These are phyloP conservation scores for Mercurialis annua DNA, from an alignment of 345 rosid species.

Conservation along the genomic window DNA sequence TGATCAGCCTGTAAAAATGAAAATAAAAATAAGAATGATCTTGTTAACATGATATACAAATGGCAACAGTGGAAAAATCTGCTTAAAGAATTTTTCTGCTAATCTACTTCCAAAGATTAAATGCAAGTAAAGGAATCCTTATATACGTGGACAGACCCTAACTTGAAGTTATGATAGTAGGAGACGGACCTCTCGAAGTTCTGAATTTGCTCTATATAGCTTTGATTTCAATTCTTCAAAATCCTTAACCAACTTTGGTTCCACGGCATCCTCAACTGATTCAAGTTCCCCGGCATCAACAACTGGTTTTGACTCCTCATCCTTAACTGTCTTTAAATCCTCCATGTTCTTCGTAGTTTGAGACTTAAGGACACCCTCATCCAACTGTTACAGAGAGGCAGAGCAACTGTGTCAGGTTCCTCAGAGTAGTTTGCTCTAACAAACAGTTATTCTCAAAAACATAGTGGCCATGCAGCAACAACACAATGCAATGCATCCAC, in stretches of 20 bases:
- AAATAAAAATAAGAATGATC: background rate
- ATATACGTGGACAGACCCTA: background rate
- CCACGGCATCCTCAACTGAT: constrained; percentile 5
- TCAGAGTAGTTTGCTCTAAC: background rate
- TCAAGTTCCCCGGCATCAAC: constrained; percentile 19
- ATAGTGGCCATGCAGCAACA: background rate
- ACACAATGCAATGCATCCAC: background rate
- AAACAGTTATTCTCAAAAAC: background rate
- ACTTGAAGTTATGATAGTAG: constrained; percentile 1
- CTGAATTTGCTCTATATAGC: constrained; percentile 33
- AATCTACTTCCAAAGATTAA: background rate
- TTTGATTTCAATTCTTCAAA: constrained; percentile 36
- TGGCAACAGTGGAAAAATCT: background rate
- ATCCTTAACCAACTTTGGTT: constrained; percentile 25
- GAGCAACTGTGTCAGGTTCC: constrained; percentile 3
- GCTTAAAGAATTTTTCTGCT: background rate
- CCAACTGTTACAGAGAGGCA: constrained; percentile 22
- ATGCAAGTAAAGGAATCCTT: background rate
- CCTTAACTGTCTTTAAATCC: constrained; percentile 12
- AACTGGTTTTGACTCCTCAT: constrained; percentile 8
- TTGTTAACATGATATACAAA: background rate
- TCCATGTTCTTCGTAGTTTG: constrained; percentile 15
- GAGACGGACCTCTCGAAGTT: constrained; percentile 34
- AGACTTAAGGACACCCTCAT: constrained; percentile 16
- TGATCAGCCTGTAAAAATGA: constrained; percentile 42